Conservation (phyloP, 257 asterid genomes). For the Petrea volubilis region DNA sequence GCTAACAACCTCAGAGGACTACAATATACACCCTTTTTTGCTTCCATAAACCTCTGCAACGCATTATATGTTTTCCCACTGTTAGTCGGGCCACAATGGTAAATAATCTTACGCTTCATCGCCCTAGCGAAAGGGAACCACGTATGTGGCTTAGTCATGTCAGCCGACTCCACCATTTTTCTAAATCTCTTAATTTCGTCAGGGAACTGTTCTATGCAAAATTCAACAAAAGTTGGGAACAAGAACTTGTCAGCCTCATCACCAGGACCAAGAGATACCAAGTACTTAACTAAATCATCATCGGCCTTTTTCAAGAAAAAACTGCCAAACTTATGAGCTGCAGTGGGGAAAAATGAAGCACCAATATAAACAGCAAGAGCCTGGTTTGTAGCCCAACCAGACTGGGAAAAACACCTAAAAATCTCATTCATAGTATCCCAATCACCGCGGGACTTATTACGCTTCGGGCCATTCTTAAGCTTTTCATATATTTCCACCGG, state of each 20-base stretch:
- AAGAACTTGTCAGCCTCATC: constrained; percentile 66
- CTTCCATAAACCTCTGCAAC: constrained; percentile 92
- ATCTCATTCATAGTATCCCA: constrained; percentile 58
- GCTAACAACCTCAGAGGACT: constrained; percentile 97
- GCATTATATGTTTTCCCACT: constrained; percentile 98
- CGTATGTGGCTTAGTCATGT: constrained; percentile 88
- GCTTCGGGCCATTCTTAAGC: constrained; percentile 37
- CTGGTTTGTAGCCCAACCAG: constrained; percentile 88
- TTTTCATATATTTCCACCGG: constrained; percentile 66
- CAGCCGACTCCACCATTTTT: constrained; percentile 81
- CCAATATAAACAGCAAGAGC: constrained; percentile 84
- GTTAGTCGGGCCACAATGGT: constrained; percentile 97
- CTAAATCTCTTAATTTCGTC: constrained; percentile 75
- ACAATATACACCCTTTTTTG: constrained; percentile 85
- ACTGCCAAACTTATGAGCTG: constrained; percentile 53
- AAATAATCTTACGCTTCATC: constrained; percentile 82
- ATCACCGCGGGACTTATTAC: constrained; percentile 43
- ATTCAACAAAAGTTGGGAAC: constrained; percentile 87
- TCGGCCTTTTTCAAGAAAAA: constrained; percentile 56
- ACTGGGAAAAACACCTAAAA: constrained; percentile 52
- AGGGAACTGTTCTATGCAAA: constrained; percentile 70
- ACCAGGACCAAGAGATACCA: constrained; percentile 70
- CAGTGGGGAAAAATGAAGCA: constrained; percentile 72
- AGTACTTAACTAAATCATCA: constrained; percentile 53
- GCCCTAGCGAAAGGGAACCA: constrained; percentile 99